A percentile compares a stretch with the other conserved stretches of the same genome.
phyloP scores from a whole-genome alignment of 441 rosid species.

The Metrosideros polymorpha region DNA sequence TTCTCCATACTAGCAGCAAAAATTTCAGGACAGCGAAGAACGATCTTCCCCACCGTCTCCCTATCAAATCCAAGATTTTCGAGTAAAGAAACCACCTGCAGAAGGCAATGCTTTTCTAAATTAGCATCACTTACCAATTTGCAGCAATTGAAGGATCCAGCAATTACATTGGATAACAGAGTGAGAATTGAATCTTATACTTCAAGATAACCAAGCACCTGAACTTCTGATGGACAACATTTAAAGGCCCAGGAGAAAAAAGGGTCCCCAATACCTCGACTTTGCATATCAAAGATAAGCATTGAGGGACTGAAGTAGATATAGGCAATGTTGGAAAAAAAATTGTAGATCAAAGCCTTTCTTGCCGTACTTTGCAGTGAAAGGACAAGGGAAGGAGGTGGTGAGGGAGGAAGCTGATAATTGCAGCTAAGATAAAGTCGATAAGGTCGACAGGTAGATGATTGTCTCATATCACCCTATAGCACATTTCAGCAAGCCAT shows the following conservation, averaged over 20 bases:
- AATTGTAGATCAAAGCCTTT: neutral
- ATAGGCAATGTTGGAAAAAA: neutral
- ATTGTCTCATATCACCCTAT: neutral
- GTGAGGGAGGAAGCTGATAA: neutral
- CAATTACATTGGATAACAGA: neutral
- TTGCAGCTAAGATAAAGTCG: neutral
- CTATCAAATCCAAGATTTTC: constrained; percentile 57
- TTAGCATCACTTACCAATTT: neutral
- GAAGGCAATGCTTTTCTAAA: neutral
- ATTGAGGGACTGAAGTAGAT: neutral
- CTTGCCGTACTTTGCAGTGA: neutral
- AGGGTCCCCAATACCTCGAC: neutral
- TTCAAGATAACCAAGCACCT: neutral
- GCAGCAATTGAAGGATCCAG: neutral
- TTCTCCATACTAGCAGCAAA: constrained; percentile 52
- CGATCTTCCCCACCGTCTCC: constrained; percentile 47
- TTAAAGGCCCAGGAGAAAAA: neutral
- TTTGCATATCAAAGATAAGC: neutral
- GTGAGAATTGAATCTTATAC: neutral
- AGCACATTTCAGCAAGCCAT: neutral
- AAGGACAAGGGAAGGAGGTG: neutral
- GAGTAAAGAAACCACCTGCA: constrained; percentile 5
- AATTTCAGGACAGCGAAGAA: constrained; percentile 74
- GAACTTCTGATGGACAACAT: neutral
- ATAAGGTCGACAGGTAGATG: neutral